Percentiles rank a stretch among this genome's conserved stretches.
Conservation (phyloP, 1,139 yeast species). For the Groenewaldozyma auringiensis region DNA sequence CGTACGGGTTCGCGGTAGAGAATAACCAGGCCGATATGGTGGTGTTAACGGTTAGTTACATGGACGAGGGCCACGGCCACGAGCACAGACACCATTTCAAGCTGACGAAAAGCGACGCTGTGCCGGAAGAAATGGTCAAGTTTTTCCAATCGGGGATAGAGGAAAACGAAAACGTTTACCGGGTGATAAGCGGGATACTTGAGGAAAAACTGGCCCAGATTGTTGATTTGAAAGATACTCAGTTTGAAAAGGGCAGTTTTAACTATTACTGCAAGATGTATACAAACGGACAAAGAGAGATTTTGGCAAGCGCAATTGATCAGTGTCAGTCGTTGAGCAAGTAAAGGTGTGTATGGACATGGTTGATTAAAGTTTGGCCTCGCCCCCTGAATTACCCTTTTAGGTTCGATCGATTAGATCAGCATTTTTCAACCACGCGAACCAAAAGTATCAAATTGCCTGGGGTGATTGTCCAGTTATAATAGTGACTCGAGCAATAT, state of each 20-base stretch:
- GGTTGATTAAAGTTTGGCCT: too few species aligned
- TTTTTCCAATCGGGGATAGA: neutral
- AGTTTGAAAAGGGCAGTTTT: neutral
- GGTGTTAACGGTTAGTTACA: slow-evolving; percentile 34
- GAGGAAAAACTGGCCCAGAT: slow-evolving; percentile 6
- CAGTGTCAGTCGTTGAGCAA: too few species aligned
- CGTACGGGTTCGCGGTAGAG: slow-evolving; percentile 61
- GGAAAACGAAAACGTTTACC: neutral
- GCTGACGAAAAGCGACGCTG: neutral
- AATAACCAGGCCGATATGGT: slow-evolving; percentile 58
- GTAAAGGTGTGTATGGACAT: too few species aligned
- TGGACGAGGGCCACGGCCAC: neutral
- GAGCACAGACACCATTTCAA: neutral
- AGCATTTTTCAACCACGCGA: too few species aligned
- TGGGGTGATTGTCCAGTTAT: too few species aligned
- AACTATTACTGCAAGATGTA: neutral
- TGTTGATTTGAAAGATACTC: neutral
- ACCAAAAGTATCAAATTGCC: too few species aligned
- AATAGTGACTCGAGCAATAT: too few species aligned
- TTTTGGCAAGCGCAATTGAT: neutral
- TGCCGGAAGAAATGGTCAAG: neutral
- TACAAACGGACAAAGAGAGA: neutral
- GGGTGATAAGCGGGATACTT: neutral
- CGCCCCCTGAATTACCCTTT: too few species aligned
- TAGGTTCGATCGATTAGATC: too few species aligned